phyloP scores from a whole-genome alignment of 2,329 filamentous ascomycete genomes.

The Cercospora nicotianae region DNA sequence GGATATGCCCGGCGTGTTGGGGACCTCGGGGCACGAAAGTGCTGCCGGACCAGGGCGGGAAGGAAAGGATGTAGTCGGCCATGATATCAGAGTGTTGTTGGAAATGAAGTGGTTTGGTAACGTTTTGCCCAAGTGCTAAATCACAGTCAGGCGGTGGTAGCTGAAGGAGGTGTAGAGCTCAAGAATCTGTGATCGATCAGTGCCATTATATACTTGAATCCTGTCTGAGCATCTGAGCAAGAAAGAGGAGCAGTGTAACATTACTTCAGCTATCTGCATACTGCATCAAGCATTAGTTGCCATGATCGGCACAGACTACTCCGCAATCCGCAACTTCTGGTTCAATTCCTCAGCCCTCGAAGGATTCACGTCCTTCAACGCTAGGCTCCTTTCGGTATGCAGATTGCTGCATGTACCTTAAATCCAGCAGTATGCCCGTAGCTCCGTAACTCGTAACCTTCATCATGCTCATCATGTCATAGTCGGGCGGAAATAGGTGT shows the following conservation, averaged over 20 bases:
- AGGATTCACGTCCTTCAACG: slow-evolving; percentile 3
- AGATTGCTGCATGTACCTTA: slow-evolving; percentile 1
- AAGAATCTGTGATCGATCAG: background rate
- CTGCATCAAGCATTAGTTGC: background rate
- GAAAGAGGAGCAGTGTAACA: background rate
- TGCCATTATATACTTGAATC: background rate
- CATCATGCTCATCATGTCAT: background rate
- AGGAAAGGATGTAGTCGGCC: slow-evolving; percentile 1
- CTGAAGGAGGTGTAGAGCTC: background rate
- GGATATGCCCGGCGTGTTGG: slow-evolving; percentile 9
- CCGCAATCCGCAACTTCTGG: background rate
- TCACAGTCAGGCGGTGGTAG: too few relatives aligned
- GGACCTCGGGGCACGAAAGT: slow-evolving; percentile 6
- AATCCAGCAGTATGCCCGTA: background rate
- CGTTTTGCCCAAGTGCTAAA: too few relatives aligned
- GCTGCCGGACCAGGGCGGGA: slow-evolving; percentile 5
- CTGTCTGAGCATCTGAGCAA: background rate
- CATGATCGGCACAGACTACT: background rate
- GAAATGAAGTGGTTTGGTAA: too few relatives aligned
- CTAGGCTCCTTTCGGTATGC: slow-evolving; percentile 3
- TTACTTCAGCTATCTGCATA: background rate
- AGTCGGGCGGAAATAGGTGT: background rate
- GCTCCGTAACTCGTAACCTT: background rate
- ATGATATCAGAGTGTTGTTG: background rate
- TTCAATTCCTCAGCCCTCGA: background rate